Percentiles rank a stretch among this genome's conserved stretches.
Evolutionary conservation across 352 stramenopile genomes (phyloP).

Genomic region (Globisporangium takayamanum): DNA sequence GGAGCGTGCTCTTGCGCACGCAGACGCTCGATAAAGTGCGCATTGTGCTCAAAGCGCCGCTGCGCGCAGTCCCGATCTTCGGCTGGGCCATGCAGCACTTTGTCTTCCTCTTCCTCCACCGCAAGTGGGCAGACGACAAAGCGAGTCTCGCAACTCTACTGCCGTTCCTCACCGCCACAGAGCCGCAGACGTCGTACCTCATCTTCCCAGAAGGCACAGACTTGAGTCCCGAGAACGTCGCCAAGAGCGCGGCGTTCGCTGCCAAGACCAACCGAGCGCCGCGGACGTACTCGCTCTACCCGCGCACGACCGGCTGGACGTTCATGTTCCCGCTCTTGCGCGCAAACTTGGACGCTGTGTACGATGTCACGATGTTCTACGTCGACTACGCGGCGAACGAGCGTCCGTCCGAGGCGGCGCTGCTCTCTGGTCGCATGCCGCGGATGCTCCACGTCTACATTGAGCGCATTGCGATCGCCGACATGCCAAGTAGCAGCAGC

Average conservation of each 20-base stretch:
- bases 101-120: constrained; percentile 78
- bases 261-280: constrained; percentile 33
- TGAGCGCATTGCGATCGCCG: constrained; percentile 43
- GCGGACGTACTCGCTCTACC: constrained; percentile 68
- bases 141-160: constrained; percentile 42
- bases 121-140: constrained; percentile 58
- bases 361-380: constrained; percentile 83
- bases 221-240: constrained; percentile 54
- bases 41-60: constrained; percentile 74
- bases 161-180: constrained; percentile 38
- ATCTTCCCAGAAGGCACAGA: constrained; percentile 82
- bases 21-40: constrained; percentile 43
- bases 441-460: constrained; percentile 68
- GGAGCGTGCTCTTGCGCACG: constrained; percentile 55
- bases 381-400: constrained; percentile 56
- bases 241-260: constrained; percentile 56
- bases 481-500: constrained; percentile 13
- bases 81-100: constrained; percentile 86
- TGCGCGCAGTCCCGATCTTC: constrained; percentile 69
- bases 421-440: constrained; percentile 54
- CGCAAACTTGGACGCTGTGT: constrained; percentile 54
- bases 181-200: constrained; percentile 60
- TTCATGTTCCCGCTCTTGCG: constrained; percentile 67
- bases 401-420: constrained; percentile 55
- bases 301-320: constrained; percentile 66